Evolutionary conservation across 148 eudicot genomes (phyloP).

Genomic region (Dysphania ambrosioides): DNA sequence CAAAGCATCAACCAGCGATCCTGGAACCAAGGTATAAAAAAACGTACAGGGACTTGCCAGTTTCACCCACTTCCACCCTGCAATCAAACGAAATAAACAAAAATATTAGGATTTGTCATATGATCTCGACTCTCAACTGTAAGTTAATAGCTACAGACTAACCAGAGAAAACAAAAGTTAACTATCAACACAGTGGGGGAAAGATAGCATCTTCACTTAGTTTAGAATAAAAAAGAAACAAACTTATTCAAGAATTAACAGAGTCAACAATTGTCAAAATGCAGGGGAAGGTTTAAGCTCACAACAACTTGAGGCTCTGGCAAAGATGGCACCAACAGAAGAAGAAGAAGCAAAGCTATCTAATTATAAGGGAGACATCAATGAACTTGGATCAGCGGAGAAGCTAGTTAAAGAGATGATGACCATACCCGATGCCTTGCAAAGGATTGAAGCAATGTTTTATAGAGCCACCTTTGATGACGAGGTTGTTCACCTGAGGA

Average conservation of each 20-base stretch:
- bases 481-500: conserved; percentile 72
- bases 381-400: conserved; percentile 79
- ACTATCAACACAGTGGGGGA: no score
- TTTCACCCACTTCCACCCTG: not conserved
- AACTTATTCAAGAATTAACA: no score
- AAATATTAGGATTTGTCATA: not conserved
- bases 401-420: conserved; percentile 62
- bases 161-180: no score
- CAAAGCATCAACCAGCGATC: not conserved
- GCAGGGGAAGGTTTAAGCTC: conserved; percentile 76
- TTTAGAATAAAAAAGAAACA: no score
- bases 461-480: conserved; percentile 88
- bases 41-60: not conserved
- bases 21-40: not conserved
- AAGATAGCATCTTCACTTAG: not conserved
- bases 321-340: conserved; percentile 88
- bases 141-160: not conserved
- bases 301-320: conserved; percentile 82
- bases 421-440: conserved; percentile 64
- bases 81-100: not conserved
- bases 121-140: no score
- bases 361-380: conserved; percentile 54
- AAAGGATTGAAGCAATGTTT: conserved; percentile 88
- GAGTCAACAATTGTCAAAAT: not conserved
- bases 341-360: conserved; percentile 80